phyloP scores from a whole-genome alignment of 768 basidiomycete species.

The Termitomyces bulborhizus region DNA sequence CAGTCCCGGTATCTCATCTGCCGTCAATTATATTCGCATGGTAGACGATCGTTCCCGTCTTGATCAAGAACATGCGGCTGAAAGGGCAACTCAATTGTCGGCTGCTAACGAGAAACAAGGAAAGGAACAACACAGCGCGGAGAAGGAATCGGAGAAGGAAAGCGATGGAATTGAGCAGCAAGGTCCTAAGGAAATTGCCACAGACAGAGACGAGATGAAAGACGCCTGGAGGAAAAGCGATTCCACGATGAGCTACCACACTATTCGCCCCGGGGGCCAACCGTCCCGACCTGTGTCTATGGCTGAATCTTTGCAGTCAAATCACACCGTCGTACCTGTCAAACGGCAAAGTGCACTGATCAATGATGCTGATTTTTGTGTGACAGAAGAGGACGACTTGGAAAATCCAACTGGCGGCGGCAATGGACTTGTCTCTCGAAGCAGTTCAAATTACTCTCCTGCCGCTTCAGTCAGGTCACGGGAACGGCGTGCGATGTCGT shows the following conservation, averaged over 20 bases:
- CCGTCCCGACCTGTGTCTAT: slow-evolving; percentile 71
- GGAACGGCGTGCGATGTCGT: slow-evolving; percentile 61
- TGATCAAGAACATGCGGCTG: not conserved
- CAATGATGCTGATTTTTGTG: slow-evolving; percentile 60
- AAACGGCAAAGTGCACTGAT: slow-evolving; percentile 65
- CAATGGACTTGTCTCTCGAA: not conserved
- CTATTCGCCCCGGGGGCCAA: slow-evolving; percentile 53
- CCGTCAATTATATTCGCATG: slow-evolving; percentile 47
- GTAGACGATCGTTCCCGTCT: slow-evolving; percentile 19
- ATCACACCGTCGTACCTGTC: slow-evolving; percentile 62
- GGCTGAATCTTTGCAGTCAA: slow-evolving; percentile 72
- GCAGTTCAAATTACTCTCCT: slow-evolving; percentile 27
- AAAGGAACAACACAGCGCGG: slow-evolving; percentile 15
- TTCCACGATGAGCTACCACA: slow-evolving; percentile 73
- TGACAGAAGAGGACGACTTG: slow-evolving; percentile 46
- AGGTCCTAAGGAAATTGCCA: slow-evolving; percentile 1
- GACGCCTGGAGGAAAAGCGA: slow-evolving; percentile 80
- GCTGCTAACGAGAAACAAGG: slow-evolving; percentile 2
- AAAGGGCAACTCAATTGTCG: not conserved
- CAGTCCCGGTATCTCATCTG: slow-evolving; percentile 52
- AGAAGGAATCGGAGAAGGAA: slow-evolving; percentile 2
- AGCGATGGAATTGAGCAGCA: slow-evolving; percentile 3
- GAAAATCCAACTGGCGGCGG: slow-evolving; percentile 3
- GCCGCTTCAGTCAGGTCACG: slow-evolving; percentile 38
- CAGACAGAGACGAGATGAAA: slow-evolving; percentile 39